Base-by-base conservation (phyloP, 2,329 filamentous ascomycete species). In the Monilinia aucupariae region DNA sequence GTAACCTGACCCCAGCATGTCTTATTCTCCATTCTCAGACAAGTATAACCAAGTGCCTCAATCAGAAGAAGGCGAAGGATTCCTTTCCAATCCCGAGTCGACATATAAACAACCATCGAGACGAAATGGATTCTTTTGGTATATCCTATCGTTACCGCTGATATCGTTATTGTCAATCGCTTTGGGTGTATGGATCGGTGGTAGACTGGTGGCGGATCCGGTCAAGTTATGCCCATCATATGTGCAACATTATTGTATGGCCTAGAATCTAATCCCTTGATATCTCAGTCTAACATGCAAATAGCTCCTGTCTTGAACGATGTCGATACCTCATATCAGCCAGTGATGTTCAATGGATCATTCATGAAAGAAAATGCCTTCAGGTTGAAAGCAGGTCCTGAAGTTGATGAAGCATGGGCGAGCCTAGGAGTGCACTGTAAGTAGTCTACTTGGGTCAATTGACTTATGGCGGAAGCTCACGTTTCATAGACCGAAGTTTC, bases 371-470 rank as follows among this genome's bases (percentile, higher is more conserved):
- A 81, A 64, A 82, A 79, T 54, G 71, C 77, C n/a, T 84, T 80
- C 67, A 77, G 81, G 25, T 74, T 78, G 66, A 70, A 74, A 37
- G 79, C 70, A 17, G 71, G 78, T 3, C 78, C 79, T 1, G 79
- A 80, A 67, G 80, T 82, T 1, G 82, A 84, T 68, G 77, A 76
- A 13, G 81, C 81, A 1, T 84, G 82, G 81, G 74, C 75, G 27
- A 75, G 76, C 2, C 66, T 84, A 0, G 82, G 81, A 12, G 74
- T 79, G 0, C 76, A 81, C 43, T 83, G 81, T 83, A 65, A 51
- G 62, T 48, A 12, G n/a, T 9, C 9, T 27, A 39, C 25, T 22
- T 45, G n/a, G 8, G 20, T 13, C 34, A 34, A 45, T 15, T 20
- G n/a, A 9, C 15, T 63, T 10, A n/a, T 39, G 47, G 17, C n/a